A percentile compares a stretch with the other conserved stretches of the same genome.
Evolutionary conservation across 352 stramenopile genomes (phyloP).

Genomic region (Phytophthora tentaculata): DNA sequence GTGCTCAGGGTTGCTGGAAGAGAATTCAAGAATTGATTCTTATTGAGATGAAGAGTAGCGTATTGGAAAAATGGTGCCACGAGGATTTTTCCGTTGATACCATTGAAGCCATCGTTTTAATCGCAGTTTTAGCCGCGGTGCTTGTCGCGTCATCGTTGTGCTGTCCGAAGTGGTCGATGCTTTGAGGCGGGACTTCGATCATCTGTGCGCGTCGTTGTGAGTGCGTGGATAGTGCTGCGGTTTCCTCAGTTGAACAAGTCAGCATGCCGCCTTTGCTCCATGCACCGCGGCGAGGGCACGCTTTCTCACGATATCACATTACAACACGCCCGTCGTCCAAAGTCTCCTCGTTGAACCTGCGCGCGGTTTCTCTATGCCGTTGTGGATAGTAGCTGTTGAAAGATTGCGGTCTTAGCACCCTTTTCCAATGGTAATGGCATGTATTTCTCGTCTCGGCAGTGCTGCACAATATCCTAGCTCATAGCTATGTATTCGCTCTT

Average conservation of each 20-base stretch:
- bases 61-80: background rate
- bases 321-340: background rate
- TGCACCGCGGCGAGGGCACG: too few species aligned
- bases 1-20: background rate
- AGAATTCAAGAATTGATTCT: too few species aligned
- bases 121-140: background rate
- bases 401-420: too few species aligned
- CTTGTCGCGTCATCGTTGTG: background rate
- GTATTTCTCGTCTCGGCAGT: too few species aligned
- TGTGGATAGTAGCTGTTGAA: too few species aligned
- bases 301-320: too few species aligned
- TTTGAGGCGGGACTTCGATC: conserved; percentile 14
- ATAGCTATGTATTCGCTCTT: too few species aligned
- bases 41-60: conserved; percentile 3
- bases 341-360: background rate
- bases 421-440: too few species aligned
- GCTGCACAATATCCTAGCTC: too few species aligned
- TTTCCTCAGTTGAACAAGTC: background rate
- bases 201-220: background rate
- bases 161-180: conserved; percentile 11
- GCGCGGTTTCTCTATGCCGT: background rate
- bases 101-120: background rate
- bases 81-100: conserved; percentile 12
- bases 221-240: background rate
- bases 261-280: background rate